Evolutionary conservation across 306 rosid genomes (phyloP).

Genomic region (Malus sylvestris): DNA sequence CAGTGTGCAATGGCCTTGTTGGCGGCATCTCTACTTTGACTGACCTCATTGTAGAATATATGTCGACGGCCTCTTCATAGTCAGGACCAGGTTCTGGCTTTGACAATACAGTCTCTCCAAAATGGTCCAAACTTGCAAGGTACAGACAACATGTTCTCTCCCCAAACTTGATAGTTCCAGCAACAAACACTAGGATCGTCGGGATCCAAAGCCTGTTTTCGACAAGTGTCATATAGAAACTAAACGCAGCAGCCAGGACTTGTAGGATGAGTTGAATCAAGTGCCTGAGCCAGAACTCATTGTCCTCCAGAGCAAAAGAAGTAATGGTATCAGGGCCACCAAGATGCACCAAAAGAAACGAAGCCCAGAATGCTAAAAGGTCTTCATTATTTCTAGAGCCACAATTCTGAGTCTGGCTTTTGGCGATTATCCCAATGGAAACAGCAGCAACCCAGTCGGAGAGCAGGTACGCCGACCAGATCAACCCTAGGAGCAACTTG

Average conservation of each 20-base stretch:
- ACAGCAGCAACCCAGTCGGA: conserved; percentile 24
- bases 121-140: conserved; percentile 21
- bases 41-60: background rate
- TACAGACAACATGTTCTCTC: conserved; percentile 26
- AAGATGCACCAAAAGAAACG: conserved; percentile 28
- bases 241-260: conserved; percentile 6
- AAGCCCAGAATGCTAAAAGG: conserved; percentile 23
- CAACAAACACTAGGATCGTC: conserved; percentile 7
- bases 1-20: background rate
- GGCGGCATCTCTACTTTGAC: background rate
- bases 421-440: conserved; percentile 21
- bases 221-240: conserved; percentile 6
- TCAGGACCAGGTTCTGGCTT: conserved; percentile 16
- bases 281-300: conserved; percentile 31
- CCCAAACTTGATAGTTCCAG: conserved; percentile 16
- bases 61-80: conserved; percentile 12
- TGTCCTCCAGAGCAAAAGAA: conserved; percentile 30
- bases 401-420: background rate
- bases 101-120: conserved; percentile 10
- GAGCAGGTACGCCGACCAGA: conserved; percentile 21
- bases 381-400: background rate
- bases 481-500: background rate
- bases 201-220: conserved; percentile 3
- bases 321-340: conserved; percentile 31
- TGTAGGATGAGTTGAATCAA: conserved; percentile 5